These are phyloP conservation scores for Phoma herbarum DNA, from an alignment of 2,329 filamentous ascomycete genomes.

Conservation along the genomic window DNA sequence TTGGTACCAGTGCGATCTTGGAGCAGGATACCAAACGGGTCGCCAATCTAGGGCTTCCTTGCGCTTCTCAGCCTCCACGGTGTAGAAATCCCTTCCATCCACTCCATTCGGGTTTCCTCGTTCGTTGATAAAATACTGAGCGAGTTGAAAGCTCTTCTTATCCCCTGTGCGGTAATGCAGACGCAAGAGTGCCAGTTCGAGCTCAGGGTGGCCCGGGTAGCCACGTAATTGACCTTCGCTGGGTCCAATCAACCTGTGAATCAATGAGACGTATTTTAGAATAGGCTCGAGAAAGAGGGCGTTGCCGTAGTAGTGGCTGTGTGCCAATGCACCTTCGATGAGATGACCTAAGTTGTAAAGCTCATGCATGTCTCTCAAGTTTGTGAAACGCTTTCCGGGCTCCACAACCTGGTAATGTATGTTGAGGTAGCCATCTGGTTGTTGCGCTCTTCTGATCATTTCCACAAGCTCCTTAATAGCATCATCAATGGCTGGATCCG, in stretches of 20 bases:
- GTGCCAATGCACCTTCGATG: constrained; percentile 4
- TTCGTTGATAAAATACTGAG: constrained; percentile 1
- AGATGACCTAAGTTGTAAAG: constrained; percentile 7
- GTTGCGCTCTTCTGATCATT: constrained; percentile 2
- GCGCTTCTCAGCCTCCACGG: constrained; percentile 1
- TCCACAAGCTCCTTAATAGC: constrained; percentile 1
- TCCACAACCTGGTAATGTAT: constrained; percentile 3
- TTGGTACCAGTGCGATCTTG: constrained; percentile 10
- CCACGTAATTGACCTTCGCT: not conserved
- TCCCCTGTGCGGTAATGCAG: constrained; percentile 2
- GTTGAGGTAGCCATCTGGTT: constrained; percentile 1
- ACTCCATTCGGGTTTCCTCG: not conserved
- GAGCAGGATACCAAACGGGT: constrained; percentile 7
- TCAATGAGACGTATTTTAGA: constrained; percentile 1
- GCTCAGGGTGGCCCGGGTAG: constrained; percentile 1
- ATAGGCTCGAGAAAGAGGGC: constrained; percentile 4
- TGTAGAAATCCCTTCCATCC: constrained; percentile 5
- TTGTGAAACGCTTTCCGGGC: not conserved
- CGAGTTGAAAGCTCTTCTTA: constrained; percentile 1
- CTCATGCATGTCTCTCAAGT: constrained; percentile 7
- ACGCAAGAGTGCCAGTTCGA: constrained; percentile 2
- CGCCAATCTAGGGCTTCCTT: constrained; percentile 1
- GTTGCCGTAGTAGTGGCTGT: constrained; percentile 4
- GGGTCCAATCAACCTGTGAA: not conserved
- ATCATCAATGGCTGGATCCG: not conserved